These are phyloP conservation scores for Arthroderma sp. DNA, from an alignment of 2,329 filamentous ascomycete genomes.

Conservation along the genomic window DNA sequence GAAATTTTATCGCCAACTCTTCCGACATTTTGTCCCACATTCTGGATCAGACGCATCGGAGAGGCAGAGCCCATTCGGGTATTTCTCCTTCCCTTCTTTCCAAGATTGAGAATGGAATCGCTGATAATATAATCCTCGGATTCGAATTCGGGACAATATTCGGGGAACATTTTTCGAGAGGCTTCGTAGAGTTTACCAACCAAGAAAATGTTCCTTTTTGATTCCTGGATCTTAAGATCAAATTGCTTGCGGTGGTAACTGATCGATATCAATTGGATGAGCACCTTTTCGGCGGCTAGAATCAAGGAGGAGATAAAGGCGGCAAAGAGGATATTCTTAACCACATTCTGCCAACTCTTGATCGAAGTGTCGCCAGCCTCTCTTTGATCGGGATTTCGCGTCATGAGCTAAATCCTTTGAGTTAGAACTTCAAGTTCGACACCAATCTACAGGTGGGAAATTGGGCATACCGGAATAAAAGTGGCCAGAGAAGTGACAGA, in stretches of 20 bases:
- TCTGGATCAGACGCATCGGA: conserved; percentile 63
- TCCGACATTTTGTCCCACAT: conserved; percentile 60
- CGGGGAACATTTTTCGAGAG: conserved; percentile 75
- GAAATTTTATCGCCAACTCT: conserved; percentile 87
- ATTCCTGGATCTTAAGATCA: conserved; percentile 63
- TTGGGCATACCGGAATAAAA: conserved; percentile 38
- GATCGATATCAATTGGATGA: conserved; percentile 54
- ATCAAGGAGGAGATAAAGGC: conserved; percentile 44
- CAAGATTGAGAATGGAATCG: conserved; percentile 59
- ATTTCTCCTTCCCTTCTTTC: conserved; percentile 36
- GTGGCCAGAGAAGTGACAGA: conserved; percentile 46
- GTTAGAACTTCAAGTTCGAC: neutral
- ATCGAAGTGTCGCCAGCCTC: conserved; percentile 18
- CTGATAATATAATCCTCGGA: conserved; percentile 89
- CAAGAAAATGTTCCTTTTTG: conserved; percentile 72
- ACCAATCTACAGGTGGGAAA: neutral
- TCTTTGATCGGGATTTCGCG: conserved; percentile 27
- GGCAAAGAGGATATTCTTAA: conserved; percentile 48
- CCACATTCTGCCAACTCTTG: conserved; percentile 39
- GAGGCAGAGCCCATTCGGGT: conserved; percentile 50
- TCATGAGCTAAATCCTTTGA: conserved; percentile 27
- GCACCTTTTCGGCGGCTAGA: conserved; percentile 44
- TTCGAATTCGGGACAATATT: conserved; percentile 79
- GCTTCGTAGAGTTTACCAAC: conserved; percentile 81
- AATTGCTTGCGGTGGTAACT: conserved; percentile 57